Evolutionary conservation across 495 filamentous ascomycete genomes (phyloP), one percentile per base, ranked within the genome.

Genomic region (Wilcoxina mikolae): DNA sequence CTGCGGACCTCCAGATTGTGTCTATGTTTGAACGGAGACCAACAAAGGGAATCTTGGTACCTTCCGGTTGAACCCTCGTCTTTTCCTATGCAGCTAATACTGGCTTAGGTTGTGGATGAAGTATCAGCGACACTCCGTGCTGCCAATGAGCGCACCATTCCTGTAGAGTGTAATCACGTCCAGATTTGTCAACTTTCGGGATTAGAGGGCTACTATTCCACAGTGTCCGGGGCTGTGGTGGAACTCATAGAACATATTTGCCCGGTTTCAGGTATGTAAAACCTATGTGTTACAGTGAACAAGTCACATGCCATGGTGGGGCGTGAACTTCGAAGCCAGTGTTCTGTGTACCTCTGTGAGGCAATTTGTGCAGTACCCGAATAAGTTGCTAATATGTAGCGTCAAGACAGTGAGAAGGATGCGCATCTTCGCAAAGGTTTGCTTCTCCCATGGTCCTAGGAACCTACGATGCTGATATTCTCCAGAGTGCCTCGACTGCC

Each of bases 11-110:
- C 7, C 9, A 41, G 11, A 35, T 54, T 1, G 31, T 54, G 5
- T 35, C 55, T 17, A 51, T 57, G 11, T 57, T 31, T 15, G 51
- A 57, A 28, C 28, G 12, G 28, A 31, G 24, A 2, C 0, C 18
- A 1, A 29, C 18, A 17, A 45, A 45, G 42, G 42, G 42, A 17
- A 35, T 35, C 18, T 45, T n/a, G 42, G 42, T n/a, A 45, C 42
- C 42, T 20, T 45, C 31, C 5, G 31, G 31, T 35, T 35, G n/a
- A n/a, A n/a, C n/a, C n/a, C n/a, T n/a, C n/a, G n/a, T 35, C 31
- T 35, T 35, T 35, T 35, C 31, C 31, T 35, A 5, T 15, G 31
- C 5, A 35, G 15, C 15, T 35, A 35, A 35, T 35, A 35, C 5
- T 5, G 42, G 18, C 9, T 18, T 11, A 56, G 53, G 28, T 46